Conservation (phyloP, 805 yeast genomes). For the Cyberlindnera lachancei region DNA sequence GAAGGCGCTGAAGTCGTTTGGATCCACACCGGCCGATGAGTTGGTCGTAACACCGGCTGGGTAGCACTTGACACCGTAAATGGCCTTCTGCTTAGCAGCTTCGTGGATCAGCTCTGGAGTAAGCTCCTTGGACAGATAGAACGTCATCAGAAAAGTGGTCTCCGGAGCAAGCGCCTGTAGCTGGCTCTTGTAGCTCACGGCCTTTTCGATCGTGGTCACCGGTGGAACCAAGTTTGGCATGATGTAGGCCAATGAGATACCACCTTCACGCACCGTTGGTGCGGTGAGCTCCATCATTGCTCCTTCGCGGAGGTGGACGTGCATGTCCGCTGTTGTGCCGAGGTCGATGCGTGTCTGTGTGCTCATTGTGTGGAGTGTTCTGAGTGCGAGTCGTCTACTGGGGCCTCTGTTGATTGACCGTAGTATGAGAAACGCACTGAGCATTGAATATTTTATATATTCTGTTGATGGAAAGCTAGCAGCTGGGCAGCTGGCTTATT, state of each 20-base stretch:
- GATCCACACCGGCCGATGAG: constrained; percentile 85
- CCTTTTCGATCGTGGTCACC: constrained; percentile 67
- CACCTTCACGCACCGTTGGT: constrained; percentile 87
- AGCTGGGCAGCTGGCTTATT: too few species aligned
- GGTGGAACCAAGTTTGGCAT: constrained; percentile 98
- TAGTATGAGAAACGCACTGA: too few species aligned
- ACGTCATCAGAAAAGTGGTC: constrained; percentile 87
- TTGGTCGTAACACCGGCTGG: constrained; percentile 99
- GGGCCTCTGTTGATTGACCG: too few species aligned
- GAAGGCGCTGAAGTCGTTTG: constrained; percentile 81
- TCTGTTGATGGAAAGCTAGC: too few species aligned
- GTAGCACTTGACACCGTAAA: constrained; percentile 89
- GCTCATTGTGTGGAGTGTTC: too few species aligned
- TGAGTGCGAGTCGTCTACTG: too few species aligned
- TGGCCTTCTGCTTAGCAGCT: constrained; percentile 63
- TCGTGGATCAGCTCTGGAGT: constrained; percentile 80
- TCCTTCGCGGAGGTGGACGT: constrained; percentile 93
- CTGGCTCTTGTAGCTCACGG: constrained; percentile 55
- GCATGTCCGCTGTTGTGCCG: constrained; percentile 84
- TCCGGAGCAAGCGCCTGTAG: constrained; percentile 64
- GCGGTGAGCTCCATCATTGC: constrained; percentile 86
- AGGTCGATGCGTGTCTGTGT: too few species aligned
- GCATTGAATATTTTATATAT: too few species aligned
- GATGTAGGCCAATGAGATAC: constrained; percentile 82
- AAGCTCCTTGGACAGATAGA: constrained; percentile 68